Evolutionary conservation across 2,329 filamentous ascomycete genomes (phyloP).

Genomic region (Exophiala mesophila): DNA sequence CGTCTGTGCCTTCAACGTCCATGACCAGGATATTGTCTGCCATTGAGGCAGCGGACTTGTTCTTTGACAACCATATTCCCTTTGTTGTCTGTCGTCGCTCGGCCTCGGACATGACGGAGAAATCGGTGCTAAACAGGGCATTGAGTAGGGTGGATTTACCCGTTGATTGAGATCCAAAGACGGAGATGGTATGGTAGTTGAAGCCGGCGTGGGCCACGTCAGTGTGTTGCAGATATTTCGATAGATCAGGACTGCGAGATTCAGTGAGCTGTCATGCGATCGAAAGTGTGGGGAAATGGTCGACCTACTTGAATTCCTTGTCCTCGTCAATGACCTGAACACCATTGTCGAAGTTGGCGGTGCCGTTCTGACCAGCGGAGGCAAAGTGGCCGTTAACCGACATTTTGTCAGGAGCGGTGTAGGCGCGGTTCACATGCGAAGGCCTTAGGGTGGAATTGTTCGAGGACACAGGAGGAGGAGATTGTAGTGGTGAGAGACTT

Average conservation of each 20-base stretch:
- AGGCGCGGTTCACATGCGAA: conserved; percentile 14
- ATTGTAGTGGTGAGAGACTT: conserved; percentile 5
- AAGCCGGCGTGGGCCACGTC: conserved; percentile 84
- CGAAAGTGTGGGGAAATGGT: conserved; percentile 8
- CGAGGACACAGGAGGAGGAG: conserved; percentile 17
- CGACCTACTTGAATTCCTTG: conserved; percentile 87
- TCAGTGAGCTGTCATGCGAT: conserved; percentile 20
- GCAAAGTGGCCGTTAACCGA: conserved; percentile 45
- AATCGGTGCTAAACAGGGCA: conserved; percentile 88
- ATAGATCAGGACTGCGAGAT: conserved; percentile 62
- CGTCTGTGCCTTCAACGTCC: conserved; percentile 98
- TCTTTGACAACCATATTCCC: conserved; percentile 99
- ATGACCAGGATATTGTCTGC: conserved; percentile 98
- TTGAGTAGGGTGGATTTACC: conserved; percentile 97
- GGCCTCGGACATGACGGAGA: conserved; percentile 95
- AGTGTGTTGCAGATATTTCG: conserved; percentile 74
- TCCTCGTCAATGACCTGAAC: conserved; percentile 96
- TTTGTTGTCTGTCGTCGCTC: conserved; percentile 96
- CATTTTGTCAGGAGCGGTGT: conserved; percentile 36
- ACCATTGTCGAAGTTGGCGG: conserved; percentile 70
- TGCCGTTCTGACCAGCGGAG: conserved; percentile 35
- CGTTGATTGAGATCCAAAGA: conserved; percentile 97
- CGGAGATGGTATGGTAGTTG: conserved; percentile 98
- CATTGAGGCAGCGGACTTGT: conserved; percentile 67
- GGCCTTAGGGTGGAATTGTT: conserved; percentile 14